Percentiles rank a stretch among this genome's conserved stretches.
Evolutionary conservation across 768 basidiomycete species (phyloP).

Genomic region (Mycena latifolia): DNA sequence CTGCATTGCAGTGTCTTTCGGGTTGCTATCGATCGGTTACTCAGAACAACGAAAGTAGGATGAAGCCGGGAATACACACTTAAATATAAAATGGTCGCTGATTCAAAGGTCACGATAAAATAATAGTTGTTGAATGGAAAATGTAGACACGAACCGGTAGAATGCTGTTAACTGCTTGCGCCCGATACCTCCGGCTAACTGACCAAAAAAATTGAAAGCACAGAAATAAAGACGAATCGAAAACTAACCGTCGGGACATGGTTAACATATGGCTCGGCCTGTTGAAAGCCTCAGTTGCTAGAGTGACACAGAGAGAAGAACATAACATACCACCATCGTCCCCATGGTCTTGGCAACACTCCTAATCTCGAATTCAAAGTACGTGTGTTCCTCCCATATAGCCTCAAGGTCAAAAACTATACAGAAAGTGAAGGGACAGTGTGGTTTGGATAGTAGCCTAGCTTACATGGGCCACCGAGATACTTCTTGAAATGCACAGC

Average conservation of each 20-base stretch:
- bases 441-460: neutral
- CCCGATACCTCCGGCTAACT: conserved; percentile 71
- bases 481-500: conserved; percentile 59
- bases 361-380: conserved; percentile 64
- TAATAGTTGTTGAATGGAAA: neutral
- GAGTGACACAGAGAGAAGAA: neutral
- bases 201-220: neutral
- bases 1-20: conserved; percentile 57
- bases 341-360: conserved; percentile 68
- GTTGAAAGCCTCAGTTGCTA: neutral
- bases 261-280: conserved; percentile 72
- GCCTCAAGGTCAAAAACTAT: conserved; percentile 64
- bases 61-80: conserved; percentile 44
- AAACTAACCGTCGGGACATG: conserved; percentile 64
- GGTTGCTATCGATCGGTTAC: conserved; percentile 51
- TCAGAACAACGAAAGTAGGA: neutral
- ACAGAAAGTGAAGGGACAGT: neutral
- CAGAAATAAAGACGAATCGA: neutral
- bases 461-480: conserved; percentile 57
- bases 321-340: conserved; percentile 63
- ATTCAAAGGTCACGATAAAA: neutral
- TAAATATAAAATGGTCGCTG: conserved; percentile 65
- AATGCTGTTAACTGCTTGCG: conserved; percentile 62
- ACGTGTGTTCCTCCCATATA: conserved; percentile 72
- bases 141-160: conserved; percentile 49